Evolutionary conservation across 2,329 filamentous ascomycete species (phyloP), one percentile per base, ranked within the genome.

Genomic region (Sclerotiophoma versabilis): DNA sequence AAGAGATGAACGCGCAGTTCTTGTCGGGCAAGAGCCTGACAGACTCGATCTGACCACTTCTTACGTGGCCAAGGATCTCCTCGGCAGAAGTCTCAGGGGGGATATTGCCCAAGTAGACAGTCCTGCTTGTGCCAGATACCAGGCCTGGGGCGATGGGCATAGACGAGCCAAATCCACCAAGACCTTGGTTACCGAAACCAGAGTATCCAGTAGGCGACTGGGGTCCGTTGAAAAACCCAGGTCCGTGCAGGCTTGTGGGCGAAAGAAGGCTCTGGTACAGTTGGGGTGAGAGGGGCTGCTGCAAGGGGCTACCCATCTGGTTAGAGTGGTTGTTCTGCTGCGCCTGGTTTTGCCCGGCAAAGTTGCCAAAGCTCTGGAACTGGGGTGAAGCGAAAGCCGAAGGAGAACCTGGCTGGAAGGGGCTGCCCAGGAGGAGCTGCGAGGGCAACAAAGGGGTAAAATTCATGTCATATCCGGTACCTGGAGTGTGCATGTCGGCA

Each of bases 1-100:
- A 99, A 7, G 95, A 99, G 74, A 99, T 98, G 83, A 99, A 99
- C 54, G 95, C 95, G 73, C 95, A 99, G 83, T 98, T 99, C 91
- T 98, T 99, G 79, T 99, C 95, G 20, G 93, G 92, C 49, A 99
- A 83, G 62, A 99, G 84, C 66, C 95, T 90, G 47, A 99, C 95
- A n/a, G 95, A 98, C 81, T 99, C 95, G 69, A 99, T 98, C 75
- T 98, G 95, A 20, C 95, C 95, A 76, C 95, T 98, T 61, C 95
- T 87, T 56, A 99, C 95, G 71, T 99, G 95, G 61, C 93, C 90
- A 50, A 99, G 81, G 61, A 99, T 96, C 79, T 99, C 95, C 79
- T 99, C 95, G 8, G 95, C 93, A 43, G 91, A 88, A 7, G 95
- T 99, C 79, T 99, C 95, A 22, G 93, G 91, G n/a, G 95, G 95